Conservation (phyloP, 768 basidiomycete species). For the Lactarius psammicola region DNA sequence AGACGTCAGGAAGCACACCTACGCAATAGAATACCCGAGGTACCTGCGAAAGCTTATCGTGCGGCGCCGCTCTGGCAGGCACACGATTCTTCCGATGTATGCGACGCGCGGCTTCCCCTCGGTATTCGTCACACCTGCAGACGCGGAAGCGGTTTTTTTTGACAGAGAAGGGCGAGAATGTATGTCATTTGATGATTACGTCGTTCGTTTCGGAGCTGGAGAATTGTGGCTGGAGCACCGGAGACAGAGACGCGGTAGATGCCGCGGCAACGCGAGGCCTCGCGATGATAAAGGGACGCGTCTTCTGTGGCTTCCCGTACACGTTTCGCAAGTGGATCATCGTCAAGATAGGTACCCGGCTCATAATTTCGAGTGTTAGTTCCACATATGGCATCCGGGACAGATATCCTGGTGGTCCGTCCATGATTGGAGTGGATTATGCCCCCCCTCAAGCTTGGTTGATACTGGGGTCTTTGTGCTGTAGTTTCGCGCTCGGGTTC, state of each 20-base stretch:
- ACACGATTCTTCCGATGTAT: background rate
- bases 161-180: background rate
- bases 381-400: slow-evolving; percentile 18
- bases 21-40: slow-evolving; percentile 9
- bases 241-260: background rate
- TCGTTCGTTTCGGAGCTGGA: slow-evolving; percentile 9
- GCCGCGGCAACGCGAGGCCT: slow-evolving; percentile 18
- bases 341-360: slow-evolving; percentile 21
- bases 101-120: background rate
- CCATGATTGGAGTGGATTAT: slow-evolving; percentile 2
- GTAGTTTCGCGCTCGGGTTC: background rate
- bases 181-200: slow-evolving; percentile 14
- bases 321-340: slow-evolving; percentile 17
- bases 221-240: background rate
- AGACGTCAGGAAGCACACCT: background rate
- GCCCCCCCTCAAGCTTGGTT: background rate
- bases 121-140: slow-evolving; percentile 1
- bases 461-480: background rate
- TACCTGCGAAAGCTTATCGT: slow-evolving; percentile 12
- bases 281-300: background rate
- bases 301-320: slow-evolving; percentile 24
- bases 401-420: slow-evolving; percentile 1
- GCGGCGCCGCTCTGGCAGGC: background rate
- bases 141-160: background rate
- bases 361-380: slow-evolving; percentile 6